phyloP scores from a whole-genome alignment of 73 alveolate genomes.

The Halteria grandinella region DNA sequence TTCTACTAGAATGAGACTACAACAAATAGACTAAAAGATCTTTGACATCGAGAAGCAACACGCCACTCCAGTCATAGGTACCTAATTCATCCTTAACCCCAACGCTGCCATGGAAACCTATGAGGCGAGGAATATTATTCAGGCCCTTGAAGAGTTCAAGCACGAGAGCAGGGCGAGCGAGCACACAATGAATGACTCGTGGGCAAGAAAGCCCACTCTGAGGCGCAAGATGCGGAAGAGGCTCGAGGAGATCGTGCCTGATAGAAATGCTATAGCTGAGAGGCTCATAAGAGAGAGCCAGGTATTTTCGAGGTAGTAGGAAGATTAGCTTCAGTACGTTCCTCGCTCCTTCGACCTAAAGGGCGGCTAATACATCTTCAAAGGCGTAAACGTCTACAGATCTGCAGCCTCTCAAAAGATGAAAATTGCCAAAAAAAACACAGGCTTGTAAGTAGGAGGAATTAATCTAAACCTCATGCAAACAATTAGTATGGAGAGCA shows the following conservation, averaged over 20 bases:
- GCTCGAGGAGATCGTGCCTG: constrained; percentile 34
- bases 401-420: not conserved
- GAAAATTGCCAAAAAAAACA: too few species aligned
- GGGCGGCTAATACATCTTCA: not conserved
- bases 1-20: constrained; percentile 8
- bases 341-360: constrained; percentile 20
- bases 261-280: constrained; percentile 9
- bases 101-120: not conserved
- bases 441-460: too few species aligned
- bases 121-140: constrained; percentile 39
- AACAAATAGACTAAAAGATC: constrained; percentile 9
- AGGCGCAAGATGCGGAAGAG: constrained; percentile 35
- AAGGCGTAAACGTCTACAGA: constrained; percentile 15
- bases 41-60: constrained; percentile 20
- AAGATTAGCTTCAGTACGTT: constrained; percentile 5
- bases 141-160: constrained; percentile 32
- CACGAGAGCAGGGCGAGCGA: constrained; percentile 45
- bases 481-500: too few species aligned
- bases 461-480: too few species aligned
- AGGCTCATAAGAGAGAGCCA: constrained; percentile 6
- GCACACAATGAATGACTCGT: constrained; percentile 34
- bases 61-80: constrained; percentile 32
- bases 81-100: constrained; percentile 41
- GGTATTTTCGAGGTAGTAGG: not conserved
- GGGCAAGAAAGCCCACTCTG: constrained; percentile 48